Evolutionary conservation across 73 alveolate species (phyloP).

Genomic region (Paramecium pentaurelia): DNA sequence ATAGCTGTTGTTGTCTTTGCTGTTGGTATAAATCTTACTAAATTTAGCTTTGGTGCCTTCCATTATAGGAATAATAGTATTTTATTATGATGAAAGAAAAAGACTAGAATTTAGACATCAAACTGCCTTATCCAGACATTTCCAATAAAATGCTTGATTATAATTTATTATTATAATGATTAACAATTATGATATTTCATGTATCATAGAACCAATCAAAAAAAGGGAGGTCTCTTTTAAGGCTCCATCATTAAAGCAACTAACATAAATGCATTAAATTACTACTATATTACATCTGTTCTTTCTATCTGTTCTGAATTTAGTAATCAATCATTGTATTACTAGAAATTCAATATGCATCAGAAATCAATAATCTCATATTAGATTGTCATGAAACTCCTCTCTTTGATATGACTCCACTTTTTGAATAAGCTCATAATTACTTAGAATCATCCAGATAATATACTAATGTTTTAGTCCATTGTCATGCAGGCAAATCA

Average conservation of each 20-base stretch:
- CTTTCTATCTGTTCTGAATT: background rate
- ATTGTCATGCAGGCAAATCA: background rate
- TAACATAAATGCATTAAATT: background rate
- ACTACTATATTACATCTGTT: background rate
- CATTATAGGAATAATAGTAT: background rate
- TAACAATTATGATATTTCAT: background rate
- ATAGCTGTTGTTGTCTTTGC: background rate
- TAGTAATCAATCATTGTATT: background rate
- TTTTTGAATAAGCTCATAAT: no score
- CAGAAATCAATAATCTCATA: background rate
- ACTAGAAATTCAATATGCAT: no score
- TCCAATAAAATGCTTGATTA: background rate
- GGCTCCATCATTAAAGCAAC: no score
- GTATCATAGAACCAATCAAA: background rate
- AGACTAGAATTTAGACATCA: background rate
- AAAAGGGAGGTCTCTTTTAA: no score
- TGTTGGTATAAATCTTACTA: background rate
- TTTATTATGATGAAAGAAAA: background rate
- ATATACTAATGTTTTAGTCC: background rate
- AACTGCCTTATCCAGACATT: background rate
- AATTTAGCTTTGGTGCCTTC: background rate
- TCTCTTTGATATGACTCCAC: no score
- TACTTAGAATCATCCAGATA: background rate
- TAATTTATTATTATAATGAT: background rate
- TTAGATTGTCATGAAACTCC: background rate